Percentiles rank a stretch among this genome's conserved stretches.
Evolutionary conservation across 1,139 yeast species (phyloP).

Genomic region (Barnettozyma hawaiiensis): DNA sequence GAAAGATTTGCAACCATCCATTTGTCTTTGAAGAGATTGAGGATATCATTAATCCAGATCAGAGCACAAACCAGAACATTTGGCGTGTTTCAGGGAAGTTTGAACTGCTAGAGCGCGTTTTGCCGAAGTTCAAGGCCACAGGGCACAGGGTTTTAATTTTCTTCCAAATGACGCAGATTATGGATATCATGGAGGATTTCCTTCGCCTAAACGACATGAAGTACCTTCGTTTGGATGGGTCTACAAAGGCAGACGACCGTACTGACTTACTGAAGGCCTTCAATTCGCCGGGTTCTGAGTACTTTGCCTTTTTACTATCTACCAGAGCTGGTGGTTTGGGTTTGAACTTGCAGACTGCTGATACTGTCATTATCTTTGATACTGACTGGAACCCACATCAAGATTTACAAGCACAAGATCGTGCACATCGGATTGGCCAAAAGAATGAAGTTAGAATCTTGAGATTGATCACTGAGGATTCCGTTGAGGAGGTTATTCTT

Average conservation of each 20-base stretch:
- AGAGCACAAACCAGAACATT: conserved; percentile 61
- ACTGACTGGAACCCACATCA: conserved; percentile 94
- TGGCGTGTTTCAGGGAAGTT: conserved; percentile 80
- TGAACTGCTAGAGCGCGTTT: conserved; percentile 65
- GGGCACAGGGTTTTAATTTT: conserved; percentile 79
- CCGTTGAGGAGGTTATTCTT: conserved; percentile 77
- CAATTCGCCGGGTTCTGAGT: conserved; percentile 68
- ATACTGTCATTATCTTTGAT: conserved; percentile 80
- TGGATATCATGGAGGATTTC: conserved; percentile 88
- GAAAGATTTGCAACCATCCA: conserved; percentile 96
- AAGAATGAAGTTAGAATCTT: conserved; percentile 80
- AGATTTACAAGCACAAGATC: conserved; percentile 85
- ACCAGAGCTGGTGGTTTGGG: conserved; percentile 92
- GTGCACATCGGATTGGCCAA: conserved; percentile 89
- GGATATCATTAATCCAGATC: conserved; percentile 70
- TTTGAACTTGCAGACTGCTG: conserved; percentile 80
- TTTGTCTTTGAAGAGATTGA: conserved; percentile 96
- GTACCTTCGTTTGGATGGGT: conserved; percentile 76
- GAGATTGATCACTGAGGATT: conserved; percentile 72
- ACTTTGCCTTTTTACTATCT: conserved; percentile 70
- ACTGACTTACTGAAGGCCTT: conserved; percentile 60
- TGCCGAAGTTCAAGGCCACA: conserved; percentile 68
- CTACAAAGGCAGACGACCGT: conserved; percentile 80
- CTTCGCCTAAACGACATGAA: conserved; percentile 57
- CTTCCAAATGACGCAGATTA: conserved; percentile 84